A percentile compares a stretch with the other conserved stretches of the same genome.
Conservation (phyloP, 2,329 filamentous ascomycete genomes). For the Colletotrichum tabaci region DNA sequence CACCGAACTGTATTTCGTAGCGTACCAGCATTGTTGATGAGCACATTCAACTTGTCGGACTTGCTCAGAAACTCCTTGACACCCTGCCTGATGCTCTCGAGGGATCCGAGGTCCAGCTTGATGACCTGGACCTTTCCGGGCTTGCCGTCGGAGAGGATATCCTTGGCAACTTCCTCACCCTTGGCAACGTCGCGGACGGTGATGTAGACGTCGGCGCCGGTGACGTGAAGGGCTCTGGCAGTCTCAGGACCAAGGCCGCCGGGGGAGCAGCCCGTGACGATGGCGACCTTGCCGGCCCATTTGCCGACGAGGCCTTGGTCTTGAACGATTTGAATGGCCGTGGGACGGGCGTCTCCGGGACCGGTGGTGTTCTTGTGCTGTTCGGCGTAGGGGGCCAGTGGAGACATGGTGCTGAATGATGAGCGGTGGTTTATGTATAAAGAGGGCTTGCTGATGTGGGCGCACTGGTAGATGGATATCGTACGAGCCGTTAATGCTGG, state of each 20-base stretch:
- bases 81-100: conserved; percentile 49
- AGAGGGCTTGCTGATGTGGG: background rate
- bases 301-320: conserved; percentile 42
- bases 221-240: conserved; percentile 44
- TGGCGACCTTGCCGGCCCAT: conserved; percentile 33
- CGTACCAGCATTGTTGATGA: conserved; percentile 47
- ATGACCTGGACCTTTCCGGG: conserved; percentile 50
- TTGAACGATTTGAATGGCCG: conserved; percentile 42
- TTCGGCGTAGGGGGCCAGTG: conserved; percentile 35
- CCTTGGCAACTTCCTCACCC: conserved; percentile 35
- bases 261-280: conserved; percentile 56
- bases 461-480: background rate
- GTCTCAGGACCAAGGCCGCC: conserved; percentile 61
- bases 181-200: conserved; percentile 35
- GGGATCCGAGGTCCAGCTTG: conserved; percentile 50
- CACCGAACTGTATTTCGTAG: background rate
- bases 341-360: conserved; percentile 43
- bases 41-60: conserved; percentile 41
- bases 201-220: conserved; percentile 39
- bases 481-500: background rate
- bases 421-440: background rate
- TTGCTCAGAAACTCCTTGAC: conserved; percentile 44
- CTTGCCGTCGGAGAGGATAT: conserved; percentile 39
- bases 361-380: conserved; percentile 33
- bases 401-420: conserved; percentile 16